Conservation (phyloP, 257 asterid genomes). For the Solanum tacnaense region DNA sequence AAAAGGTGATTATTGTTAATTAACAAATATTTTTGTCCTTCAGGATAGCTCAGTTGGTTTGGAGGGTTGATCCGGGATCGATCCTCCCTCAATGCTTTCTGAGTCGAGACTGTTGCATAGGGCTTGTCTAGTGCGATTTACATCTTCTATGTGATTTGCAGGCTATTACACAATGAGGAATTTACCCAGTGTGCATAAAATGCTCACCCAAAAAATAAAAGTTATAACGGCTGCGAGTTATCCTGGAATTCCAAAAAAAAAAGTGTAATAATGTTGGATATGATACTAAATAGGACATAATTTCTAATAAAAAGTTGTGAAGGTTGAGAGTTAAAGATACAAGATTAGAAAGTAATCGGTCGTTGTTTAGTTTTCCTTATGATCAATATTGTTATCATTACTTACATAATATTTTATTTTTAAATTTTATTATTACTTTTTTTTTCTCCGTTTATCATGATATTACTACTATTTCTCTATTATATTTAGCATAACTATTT, state of each 20-base stretch:
- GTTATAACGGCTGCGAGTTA: fast-evolving
- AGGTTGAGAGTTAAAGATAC: no score
- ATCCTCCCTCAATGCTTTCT: fast-evolving
- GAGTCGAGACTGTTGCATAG: fast-evolving
- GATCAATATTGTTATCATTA: neutral
- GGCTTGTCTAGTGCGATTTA: fast-evolving
- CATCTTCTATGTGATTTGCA: fast-evolving
- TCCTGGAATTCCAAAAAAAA: fast-evolving
- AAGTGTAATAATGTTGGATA: neutral
- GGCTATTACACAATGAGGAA: fast-evolving
- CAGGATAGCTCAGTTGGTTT: no score
- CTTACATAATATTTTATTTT: neutral
- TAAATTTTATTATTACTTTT: no score
- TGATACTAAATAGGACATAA: no score
- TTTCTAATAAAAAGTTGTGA: no score
- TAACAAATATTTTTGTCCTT: neutral
- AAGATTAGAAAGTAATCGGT: no score
- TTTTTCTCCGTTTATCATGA: neutral
- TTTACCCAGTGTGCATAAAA: no score
- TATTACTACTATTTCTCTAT: neutral
- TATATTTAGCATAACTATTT: neutral
- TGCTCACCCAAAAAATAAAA: no score
- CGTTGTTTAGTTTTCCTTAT: neutral
- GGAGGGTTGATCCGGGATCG: fast-evolving
- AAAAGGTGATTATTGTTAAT: neutral